Conservation (phyloP, 2,329 filamentous ascomycete genomes). For the Pseudogymnoascus sp. region DNA sequence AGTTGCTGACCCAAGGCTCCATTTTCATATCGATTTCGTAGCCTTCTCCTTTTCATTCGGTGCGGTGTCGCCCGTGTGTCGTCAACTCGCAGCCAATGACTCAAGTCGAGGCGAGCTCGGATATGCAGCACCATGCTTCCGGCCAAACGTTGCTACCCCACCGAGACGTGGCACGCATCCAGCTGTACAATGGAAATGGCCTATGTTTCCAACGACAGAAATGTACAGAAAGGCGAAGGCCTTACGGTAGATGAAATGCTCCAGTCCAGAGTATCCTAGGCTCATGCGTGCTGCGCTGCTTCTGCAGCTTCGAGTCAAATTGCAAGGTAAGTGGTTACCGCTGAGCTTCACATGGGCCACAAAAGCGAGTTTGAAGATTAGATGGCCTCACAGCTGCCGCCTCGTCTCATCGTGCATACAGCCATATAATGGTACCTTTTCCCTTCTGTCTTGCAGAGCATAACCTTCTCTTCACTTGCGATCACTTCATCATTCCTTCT, state of each 20-base stretch:
- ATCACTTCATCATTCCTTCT: conserved; percentile 16
- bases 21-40: conserved; percentile 1
- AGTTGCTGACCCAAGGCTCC: not conserved
- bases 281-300: not conserved
- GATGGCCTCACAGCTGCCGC: not conserved
- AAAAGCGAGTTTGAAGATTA: not conserved
- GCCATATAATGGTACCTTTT: conserved; percentile 7
- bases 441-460: not conserved
- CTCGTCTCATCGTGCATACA: conserved; percentile 7
- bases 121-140: not conserved
- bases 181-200: not conserved
- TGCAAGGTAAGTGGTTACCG: not conserved
- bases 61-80: not conserved
- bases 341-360: conserved; percentile 1
- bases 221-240: not conserved
- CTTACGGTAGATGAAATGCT: not conserved
- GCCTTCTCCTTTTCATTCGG: conserved; percentile 4
- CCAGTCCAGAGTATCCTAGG: not conserved
- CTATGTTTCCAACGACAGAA: not conserved
- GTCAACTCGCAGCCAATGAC: not conserved
- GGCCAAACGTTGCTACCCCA: conserved; percentile 7
- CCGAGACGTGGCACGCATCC: not conserved
- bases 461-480: not conserved
- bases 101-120: not conserved
- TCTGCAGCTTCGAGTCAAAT: conserved; percentile 3